Evolutionary conservation across 208 protist genomes (phyloP).

Genomic region (Leishmania lainsoni): DNA sequence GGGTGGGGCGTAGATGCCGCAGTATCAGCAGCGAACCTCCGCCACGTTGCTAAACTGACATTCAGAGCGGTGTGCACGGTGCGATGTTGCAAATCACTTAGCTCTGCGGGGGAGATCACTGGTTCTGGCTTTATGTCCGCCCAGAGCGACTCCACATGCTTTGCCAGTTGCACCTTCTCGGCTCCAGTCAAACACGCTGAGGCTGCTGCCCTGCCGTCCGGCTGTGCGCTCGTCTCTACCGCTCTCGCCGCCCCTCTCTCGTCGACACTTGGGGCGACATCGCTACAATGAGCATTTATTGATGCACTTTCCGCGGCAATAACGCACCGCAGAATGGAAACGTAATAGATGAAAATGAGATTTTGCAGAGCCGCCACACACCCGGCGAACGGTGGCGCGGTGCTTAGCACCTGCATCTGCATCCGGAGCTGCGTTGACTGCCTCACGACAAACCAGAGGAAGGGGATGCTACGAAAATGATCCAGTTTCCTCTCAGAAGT

Average conservation of each 20-base stretch:
- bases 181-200: neutral
- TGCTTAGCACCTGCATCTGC: constrained; percentile 2
- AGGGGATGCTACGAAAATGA: neutral
- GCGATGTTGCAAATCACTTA: constrained; percentile 11
- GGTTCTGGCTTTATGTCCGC: neutral
- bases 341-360: neutral
- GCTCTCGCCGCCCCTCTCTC: neutral
- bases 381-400: neutral
- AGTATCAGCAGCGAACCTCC: neutral
- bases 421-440: neutral
- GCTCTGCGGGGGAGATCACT: neutral
- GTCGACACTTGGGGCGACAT: neutral
- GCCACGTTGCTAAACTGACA: constrained; percentile 13
- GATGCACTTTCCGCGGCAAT: neutral
- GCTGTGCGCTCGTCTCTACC: neutral
- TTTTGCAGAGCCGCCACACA: constrained; percentile 9
- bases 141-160: constrained; percentile 2
- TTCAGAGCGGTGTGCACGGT: constrained; percentile 14
- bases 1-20: neutral
- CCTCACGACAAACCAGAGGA: neutral
- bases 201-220: neutral
- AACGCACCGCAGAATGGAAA: neutral
- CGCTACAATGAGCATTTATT: neutral
- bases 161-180: constrained; percentile 2
- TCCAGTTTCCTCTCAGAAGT: neutral